These are phyloP conservation scores for Baorangia bicolor DNA, from an alignment of 768 basidiomycete genomes.

Conservation along the genomic window DNA sequence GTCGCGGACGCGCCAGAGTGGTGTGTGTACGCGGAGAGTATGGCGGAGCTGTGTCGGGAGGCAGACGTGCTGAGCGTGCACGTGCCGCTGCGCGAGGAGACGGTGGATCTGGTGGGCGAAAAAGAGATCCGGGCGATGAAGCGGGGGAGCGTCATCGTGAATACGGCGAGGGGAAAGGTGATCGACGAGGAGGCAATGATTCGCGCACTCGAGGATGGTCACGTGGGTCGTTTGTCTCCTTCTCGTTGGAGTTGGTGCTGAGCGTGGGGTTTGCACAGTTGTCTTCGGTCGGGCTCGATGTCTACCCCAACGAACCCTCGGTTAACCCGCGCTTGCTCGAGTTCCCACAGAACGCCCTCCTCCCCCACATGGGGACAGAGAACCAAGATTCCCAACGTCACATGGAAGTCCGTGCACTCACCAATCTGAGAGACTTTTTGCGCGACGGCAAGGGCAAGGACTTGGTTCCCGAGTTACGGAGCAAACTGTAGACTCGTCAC, in stretches of 20 bases:
- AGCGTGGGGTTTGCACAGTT: no score
- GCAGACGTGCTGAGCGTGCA: slow-evolving; percentile 86
- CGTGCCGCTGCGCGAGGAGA: slow-evolving; percentile 75
- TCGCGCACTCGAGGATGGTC: slow-evolving; percentile 79
- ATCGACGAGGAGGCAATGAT: slow-evolving; percentile 88
- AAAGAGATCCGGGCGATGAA: slow-evolving; percentile 76
- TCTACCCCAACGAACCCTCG: slow-evolving; percentile 81
- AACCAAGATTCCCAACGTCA: slow-evolving; percentile 74
- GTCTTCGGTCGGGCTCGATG: slow-evolving; percentile 70
- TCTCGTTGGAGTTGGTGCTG: no score
- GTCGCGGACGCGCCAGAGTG: slow-evolving; percentile 61
- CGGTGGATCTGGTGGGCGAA: slow-evolving; percentile 71
- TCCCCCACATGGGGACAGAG: slow-evolving; percentile 93
- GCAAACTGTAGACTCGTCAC: slow-evolving; percentile 13
- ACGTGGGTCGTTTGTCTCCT: slow-evolving; percentile 54
- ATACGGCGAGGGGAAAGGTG: slow-evolving; percentile 89
- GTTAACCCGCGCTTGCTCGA: slow-evolving; percentile 76
- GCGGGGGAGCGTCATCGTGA: slow-evolving; percentile 74
- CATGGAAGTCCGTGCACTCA: slow-evolving; percentile 86
- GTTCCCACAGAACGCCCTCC: slow-evolving; percentile 80
- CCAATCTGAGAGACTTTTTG: slow-evolving; percentile 72
- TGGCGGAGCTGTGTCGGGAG: slow-evolving; percentile 60
- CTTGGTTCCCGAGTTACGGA: slow-evolving; percentile 55
- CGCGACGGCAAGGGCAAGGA: slow-evolving; percentile 63
- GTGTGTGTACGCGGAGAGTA: slow-evolving; percentile 72